Evolutionary conservation across 2,329 filamentous ascomycete species (phyloP), one percentile per base, ranked within the genome.

Genomic region (Cytospora leucostoma): DNA sequence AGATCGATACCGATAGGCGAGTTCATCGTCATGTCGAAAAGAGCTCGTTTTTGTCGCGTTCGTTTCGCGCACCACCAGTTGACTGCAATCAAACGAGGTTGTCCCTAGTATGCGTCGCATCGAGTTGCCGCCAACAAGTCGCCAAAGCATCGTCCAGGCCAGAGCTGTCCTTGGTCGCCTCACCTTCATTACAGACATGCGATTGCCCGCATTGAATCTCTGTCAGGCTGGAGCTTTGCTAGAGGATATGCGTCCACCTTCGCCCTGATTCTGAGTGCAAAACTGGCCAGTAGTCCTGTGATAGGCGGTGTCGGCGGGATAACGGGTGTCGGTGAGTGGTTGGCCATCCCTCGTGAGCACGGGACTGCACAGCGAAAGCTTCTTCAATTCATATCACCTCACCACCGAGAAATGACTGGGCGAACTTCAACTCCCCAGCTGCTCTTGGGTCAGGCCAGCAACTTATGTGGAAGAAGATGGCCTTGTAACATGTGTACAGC

Each of bases 381-480:
- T 35, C 27, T 37, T 38, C 13, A 32, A 27, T 5, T 33, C 38
- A 64, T 78, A 80, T 71, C 74, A 74, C 70, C 72, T 80, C 73
- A 75, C 80, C 67, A 61, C 71, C 56, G 74, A 76, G 27, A 68
- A 72, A 76, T 61, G 78, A 82, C 35, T 82, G 79, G 76, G 71
- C 75, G 49, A 80, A 77, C 68, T 80, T 84, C 72, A 75, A 74
- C 65, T 72, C 85, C 65, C 83, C 83, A 49, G 70, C 75, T 38
- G 81, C 79, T 73, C 77, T 85, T 63, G 79, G 82, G 4, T 75
- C 80, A 1, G 83, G 83, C 52, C 76, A 84, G 56, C 85, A 85
- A 67, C 78, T 86, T 34, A 73, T 86, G 70, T 78, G 83, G 51
- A 79, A 82, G 74, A 76, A 81, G 37, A 76, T 84, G 50, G 82